Evolutionary conservation across 2,329 filamentous ascomycete species (phyloP).

Genomic region (Paraconiothyrium sp.): DNA sequence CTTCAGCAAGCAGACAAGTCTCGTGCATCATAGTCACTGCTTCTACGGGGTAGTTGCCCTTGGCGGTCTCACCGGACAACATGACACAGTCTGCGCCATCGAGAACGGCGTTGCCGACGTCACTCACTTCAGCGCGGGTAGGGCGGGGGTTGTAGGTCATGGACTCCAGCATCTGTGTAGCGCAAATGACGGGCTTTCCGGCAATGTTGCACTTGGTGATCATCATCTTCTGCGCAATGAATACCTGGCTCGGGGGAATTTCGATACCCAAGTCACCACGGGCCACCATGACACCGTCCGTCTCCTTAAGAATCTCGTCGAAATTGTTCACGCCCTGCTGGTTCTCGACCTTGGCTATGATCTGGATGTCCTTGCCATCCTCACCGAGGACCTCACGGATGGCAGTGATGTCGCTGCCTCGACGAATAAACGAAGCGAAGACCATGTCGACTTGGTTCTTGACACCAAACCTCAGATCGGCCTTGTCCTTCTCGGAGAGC

Average conservation of each 20-base stretch:
- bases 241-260: constrained; percentile 97
- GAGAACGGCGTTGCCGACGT: constrained; percentile 97
- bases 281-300: constrained; percentile 99
- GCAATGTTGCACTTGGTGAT: constrained; percentile 99
- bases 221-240: constrained; percentile 99
- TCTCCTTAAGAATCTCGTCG: constrained; percentile 92
- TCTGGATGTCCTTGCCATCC: constrained; percentile 95
- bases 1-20: constrained; percentile 94
- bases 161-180: constrained; percentile 99
- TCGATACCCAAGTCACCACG: constrained; percentile 98
- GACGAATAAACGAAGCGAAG: constrained; percentile 97
- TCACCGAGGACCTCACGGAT: constrained; percentile 92
- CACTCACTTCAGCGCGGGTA: constrained; percentile 96
- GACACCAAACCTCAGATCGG: constrained; percentile 91
- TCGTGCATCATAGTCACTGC: constrained; percentile 98
- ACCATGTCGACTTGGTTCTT: constrained; percentile 99
- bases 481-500: constrained; percentile 97
- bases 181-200: constrained; percentile 98
- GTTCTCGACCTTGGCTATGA: constrained; percentile 99
- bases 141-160: constrained; percentile 99
- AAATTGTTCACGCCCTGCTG: constrained; percentile 99
- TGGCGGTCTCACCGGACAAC: constrained; percentile 98
- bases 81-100: constrained; percentile 99
- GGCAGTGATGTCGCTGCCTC: constrained; percentile 88
- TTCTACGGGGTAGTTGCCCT: constrained; percentile 92